These are phyloP conservation scores for Quercus aquifolioides DNA, from an alignment of 306 rosid species.

Conservation along the genomic window DNA sequence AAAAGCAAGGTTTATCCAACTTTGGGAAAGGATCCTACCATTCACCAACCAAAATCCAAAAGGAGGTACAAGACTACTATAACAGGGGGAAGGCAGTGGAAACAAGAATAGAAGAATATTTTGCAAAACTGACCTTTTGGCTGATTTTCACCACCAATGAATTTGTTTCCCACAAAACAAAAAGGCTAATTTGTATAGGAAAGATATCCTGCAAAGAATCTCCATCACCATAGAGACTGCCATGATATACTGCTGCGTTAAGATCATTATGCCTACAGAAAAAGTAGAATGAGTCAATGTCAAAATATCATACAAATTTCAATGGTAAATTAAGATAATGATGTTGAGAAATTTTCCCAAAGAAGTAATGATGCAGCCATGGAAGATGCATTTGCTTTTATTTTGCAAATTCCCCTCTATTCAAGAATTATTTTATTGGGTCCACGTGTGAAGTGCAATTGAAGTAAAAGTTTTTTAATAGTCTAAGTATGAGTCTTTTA, in stretches of 20 bases:
- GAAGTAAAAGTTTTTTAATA: no score
- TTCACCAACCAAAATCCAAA: not conserved
- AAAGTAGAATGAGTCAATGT: slow-evolving; percentile 23
- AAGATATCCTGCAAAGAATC: slow-evolving; percentile 49
- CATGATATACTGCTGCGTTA: slow-evolving; percentile 34
- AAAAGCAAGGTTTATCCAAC: not conserved
- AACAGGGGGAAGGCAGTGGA: not conserved
- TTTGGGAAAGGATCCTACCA: not conserved
- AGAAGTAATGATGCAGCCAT: no score
- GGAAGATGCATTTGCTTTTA: no score
- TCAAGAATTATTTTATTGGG: no score
- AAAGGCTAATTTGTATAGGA: slow-evolving; percentile 69
- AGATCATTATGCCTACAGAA: slow-evolving; percentile 66
- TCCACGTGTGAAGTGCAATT: no score
- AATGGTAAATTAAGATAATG: not conserved
- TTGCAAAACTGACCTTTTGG: slow-evolving; percentile 53
- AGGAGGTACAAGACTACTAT: not conserved
- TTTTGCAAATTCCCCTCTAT: no score
- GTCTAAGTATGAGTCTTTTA: no score
- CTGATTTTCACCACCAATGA: slow-evolving; percentile 64
- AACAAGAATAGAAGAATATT: slow-evolving; percentile 17
- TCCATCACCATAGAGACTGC: slow-evolving; percentile 36
- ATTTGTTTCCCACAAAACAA: slow-evolving; percentile 63
- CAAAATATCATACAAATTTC: not conserved
- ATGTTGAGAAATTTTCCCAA: no score